Evolutionary conservation across 306 rosid genomes (phyloP).

Genomic region (Fragaria vesca): DNA sequence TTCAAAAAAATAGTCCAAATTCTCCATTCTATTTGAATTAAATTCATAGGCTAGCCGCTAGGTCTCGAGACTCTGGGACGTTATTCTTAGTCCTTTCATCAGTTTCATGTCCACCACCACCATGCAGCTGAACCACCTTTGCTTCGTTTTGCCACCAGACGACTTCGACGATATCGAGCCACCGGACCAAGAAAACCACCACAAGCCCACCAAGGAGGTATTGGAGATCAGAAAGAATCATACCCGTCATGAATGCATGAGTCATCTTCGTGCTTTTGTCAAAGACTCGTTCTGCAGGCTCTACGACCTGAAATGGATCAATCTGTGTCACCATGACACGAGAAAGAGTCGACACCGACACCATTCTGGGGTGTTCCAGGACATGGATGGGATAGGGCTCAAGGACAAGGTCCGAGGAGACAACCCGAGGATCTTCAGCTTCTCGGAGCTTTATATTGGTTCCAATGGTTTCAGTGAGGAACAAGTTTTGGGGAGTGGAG

Average conservation of each 20-base stretch:
- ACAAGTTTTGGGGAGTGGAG: constrained; percentile 83
- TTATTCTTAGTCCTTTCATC: not conserved
- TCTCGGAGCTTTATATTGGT: constrained; percentile 81
- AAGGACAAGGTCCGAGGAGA: constrained; percentile 61
- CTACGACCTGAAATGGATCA: constrained; percentile 34
- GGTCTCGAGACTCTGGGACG: too few species aligned
- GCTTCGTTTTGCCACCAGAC: constrained; percentile 60
- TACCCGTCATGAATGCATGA: constrained; percentile 38
- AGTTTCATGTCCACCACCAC: constrained; percentile 27
- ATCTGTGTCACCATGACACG: constrained; percentile 23
- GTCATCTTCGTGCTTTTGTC: constrained; percentile 44
- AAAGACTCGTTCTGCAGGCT: constrained; percentile 40
- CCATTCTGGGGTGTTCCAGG: constrained; percentile 47
- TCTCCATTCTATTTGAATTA: too few species aligned
- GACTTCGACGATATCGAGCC: constrained; percentile 47
- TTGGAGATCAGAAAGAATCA: constrained; percentile 14
- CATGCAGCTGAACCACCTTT: constrained; percentile 45
- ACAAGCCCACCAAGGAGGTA: constrained; percentile 25
- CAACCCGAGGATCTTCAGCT: constrained; percentile 85
- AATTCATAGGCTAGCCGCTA: too few species aligned
- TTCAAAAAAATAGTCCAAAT: too few species aligned
- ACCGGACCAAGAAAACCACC: constrained; percentile 21
- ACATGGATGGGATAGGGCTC: constrained; percentile 78
- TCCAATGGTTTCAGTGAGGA: constrained; percentile 76
- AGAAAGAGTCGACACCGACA: constrained; percentile 5